Conservation (phyloP, 306 rosid genomes). For the Dalbergia cochinchinensis region DNA sequence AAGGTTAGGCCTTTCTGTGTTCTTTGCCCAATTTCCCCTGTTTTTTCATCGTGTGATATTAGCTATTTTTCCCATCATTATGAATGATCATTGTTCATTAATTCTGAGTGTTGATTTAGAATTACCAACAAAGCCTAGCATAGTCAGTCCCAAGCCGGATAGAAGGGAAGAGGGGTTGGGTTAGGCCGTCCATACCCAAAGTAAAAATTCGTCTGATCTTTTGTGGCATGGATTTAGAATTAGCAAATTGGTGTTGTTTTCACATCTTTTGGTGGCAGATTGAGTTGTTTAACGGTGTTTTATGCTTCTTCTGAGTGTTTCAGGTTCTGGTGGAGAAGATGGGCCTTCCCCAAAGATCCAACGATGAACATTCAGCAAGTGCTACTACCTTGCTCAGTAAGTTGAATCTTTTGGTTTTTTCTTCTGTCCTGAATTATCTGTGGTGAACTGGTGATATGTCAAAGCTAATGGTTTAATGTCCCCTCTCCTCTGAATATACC, state of each 20-base stretch:
- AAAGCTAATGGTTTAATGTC: not conserved
- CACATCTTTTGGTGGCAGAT: conserved; percentile 8
- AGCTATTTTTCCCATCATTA: conserved; percentile 19
- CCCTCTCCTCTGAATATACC: not conserved
- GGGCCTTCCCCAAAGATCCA: conserved; percentile 74
- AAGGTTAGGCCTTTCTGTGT: conserved; percentile 51
- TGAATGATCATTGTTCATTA: not conserved
- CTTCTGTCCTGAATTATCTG: not conserved
- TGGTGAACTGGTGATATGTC: not conserved
- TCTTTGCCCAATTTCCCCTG: not conserved
- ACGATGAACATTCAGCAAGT: conserved; percentile 39
- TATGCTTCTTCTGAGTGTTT: conserved; percentile 16
- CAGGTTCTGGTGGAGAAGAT: conserved; percentile 93
- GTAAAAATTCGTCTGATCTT: no score
- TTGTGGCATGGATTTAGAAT: not conserved
- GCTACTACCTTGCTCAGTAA: conserved; percentile 53
- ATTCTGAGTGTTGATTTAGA: not conserved
- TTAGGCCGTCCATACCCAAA: no score
- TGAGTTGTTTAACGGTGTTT: conserved; percentile 29
- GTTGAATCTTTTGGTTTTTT: conserved; percentile 31
- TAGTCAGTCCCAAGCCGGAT: no score
- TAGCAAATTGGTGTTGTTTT: conserved; percentile 24
- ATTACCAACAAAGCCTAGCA: no score
- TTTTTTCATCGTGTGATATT: not conserved
- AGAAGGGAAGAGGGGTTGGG: no score